A percentile compares a stretch with the other conserved stretches of the same genome.
Evolutionary conservation across 345 rosid species (phyloP).

Genomic region (Eucalyptus polybractea): DNA sequence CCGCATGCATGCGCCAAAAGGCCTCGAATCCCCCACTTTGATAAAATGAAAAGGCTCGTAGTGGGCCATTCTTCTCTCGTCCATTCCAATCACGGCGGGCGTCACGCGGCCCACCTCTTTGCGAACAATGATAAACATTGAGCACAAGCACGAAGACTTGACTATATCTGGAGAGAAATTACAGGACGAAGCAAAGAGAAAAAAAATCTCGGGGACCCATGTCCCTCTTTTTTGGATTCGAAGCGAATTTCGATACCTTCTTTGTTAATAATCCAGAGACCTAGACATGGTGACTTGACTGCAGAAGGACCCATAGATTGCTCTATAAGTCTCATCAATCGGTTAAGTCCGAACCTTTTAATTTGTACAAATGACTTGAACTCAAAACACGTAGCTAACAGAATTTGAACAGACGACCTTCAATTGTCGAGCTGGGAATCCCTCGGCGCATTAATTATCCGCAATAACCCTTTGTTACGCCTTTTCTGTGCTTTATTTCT

Average conservation of each 20-base stretch:
- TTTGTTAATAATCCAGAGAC: neutral
- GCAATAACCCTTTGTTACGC: neutral
- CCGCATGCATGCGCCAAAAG: neutral
- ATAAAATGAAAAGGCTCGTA: neutral
- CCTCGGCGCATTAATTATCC: neutral
- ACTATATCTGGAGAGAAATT: neutral
- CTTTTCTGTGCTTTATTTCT: neutral
- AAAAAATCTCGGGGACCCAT: neutral
- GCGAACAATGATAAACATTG: neutral
- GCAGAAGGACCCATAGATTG: neutral
- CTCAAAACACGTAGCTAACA: neutral
- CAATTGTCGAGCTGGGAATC: neutral
- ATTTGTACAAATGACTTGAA: neutral
- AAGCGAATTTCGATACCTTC: neutral
- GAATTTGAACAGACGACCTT: neutral
- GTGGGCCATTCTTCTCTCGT: neutral
- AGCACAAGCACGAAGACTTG: neutral
- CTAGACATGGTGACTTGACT: neutral
- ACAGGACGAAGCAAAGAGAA: neutral
- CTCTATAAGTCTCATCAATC: neutral
- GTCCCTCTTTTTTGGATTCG: neutral
- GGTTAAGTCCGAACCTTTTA: neutral
- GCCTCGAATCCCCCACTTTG: neutral
- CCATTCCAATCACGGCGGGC: neutral
- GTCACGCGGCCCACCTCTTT: neutral